Evolutionary conservation across 306 rosid genomes (phyloP), one percentile per base, ranked within the genome.

Genomic region (Acmispon strigosus): DNA sequence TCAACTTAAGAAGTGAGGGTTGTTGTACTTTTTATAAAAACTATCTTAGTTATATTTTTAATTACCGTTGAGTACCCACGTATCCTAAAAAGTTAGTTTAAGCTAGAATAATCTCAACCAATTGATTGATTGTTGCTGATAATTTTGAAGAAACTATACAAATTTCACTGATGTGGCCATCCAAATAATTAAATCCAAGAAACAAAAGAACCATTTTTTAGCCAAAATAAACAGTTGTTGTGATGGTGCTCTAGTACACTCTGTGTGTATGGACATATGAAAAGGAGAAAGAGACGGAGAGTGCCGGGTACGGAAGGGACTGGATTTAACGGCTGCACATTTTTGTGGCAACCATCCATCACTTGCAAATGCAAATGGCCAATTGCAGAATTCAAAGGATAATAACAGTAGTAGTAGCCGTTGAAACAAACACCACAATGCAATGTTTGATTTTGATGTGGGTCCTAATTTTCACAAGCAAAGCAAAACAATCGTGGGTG

Each of bases 241-340:
- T 8, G 39, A 0, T 8, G 70, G 42, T 62, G 78, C 43, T 39
- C 8, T 73, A 20, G 54, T 62, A 53, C 70, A 73, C 62, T 50
- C 19, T 20, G 4, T 37, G 52, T 48, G 4, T 29, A 45, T 49
- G 13, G 14, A 44, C 10, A 36, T 29, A 66, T 15, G 34, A 24
- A 36, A 45, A 67, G 20, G 2, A 32, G 2, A 14, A 32, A 4
- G 20, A 12, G 8, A 45, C 52, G 66, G 82, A 78, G 22, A 66
- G 63, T 83, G 87, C 62, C 69, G 79, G 74, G 86, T 76, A 80
- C 76, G 80, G 83, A 82, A 80, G 86, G 83, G 69, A 78, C 89
- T 85, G 7, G 83, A 87, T 87, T 87, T 78, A 84, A 87, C 82
- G 29, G 55, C 62, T 60, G 62, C 55, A 75, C 78, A 80, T 69